These are phyloP conservation scores for Solanum habrochaites DNA, from an alignment of 257 asterid genomes.

Conservation along the genomic window DNA sequence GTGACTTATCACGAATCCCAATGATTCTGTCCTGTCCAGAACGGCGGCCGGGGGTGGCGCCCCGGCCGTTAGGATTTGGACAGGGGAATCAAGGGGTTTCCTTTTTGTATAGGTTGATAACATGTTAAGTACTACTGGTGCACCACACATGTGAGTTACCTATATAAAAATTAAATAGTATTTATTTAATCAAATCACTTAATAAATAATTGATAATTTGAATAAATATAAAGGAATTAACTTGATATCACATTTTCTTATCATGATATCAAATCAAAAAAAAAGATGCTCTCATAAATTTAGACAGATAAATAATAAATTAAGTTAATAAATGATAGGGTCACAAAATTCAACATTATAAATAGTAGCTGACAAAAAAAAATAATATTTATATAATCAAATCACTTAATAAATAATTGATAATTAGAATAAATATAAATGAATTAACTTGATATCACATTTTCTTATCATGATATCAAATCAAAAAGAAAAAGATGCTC, in stretches of 20 bases:
- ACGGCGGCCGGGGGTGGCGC: conserved; percentile 7
- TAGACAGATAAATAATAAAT: background rate
- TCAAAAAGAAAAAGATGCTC: too few relatives aligned
- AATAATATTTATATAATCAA: background rate
- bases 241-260: background rate
- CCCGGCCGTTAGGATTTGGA: background rate
- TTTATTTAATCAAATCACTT: background rate
- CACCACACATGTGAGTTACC: conserved; percentile 1
- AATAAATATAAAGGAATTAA: background rate
- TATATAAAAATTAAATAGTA: background rate
- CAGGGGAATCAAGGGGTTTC: background rate
- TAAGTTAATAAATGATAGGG: background rate
- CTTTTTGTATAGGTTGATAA: background rate
- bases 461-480: background rate
- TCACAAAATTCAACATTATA: background rate
- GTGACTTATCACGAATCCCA: conserved; percentile 1
- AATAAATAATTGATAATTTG: background rate
- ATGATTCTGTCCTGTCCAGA: background rate
- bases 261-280: too few relatives aligned
- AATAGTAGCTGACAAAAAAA: background rate
- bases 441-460: background rate
- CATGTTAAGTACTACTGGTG: conserved; percentile 1
- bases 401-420: background rate
- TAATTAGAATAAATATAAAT: too few relatives aligned
- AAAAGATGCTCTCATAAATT: background rate